Evolutionary conservation across 1,139 yeast genomes (phyloP).

Genomic region (Yamadazyma atmosphaerica): DNA sequence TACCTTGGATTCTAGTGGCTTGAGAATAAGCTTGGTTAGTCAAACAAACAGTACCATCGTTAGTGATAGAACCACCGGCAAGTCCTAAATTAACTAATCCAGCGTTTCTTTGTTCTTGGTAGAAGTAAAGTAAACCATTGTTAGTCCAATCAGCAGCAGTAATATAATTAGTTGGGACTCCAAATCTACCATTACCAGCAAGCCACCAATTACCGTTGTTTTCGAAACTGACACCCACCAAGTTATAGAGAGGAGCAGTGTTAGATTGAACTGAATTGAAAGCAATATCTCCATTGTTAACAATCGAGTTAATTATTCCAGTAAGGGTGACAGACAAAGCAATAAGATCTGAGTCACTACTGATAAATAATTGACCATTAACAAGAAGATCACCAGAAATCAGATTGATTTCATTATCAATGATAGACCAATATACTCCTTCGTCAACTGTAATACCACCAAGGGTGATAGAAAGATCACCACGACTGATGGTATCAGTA

Average conservation of each 20-base stretch:
- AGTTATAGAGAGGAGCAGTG: conserved; percentile 20
- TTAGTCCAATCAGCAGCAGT: conserved; percentile 25
- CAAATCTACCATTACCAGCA: conserved; percentile 23
- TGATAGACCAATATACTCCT: conserved; percentile 33
- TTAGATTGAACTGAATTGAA: conserved; percentile 22
- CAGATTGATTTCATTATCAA: conserved; percentile 25
- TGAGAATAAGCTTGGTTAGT: conserved; percentile 24
- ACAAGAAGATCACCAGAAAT: conserved; percentile 24
- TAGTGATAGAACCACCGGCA: conserved; percentile 19
- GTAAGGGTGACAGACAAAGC: conserved; percentile 14
- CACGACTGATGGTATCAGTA: neutral
- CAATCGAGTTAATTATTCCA: conserved; percentile 14
- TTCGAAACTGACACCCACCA: conserved; percentile 21
- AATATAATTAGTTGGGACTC: conserved; percentile 21
- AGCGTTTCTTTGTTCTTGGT: conserved; percentile 19
- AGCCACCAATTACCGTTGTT: conserved; percentile 32
- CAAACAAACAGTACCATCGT: conserved; percentile 33
- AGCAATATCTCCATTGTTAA: conserved; percentile 25
- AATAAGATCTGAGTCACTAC: conserved; percentile 9
- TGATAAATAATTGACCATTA: conserved; percentile 26
- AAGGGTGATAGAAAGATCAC: neutral
- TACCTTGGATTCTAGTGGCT: conserved; percentile 23
- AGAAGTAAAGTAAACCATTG: conserved; percentile 27
- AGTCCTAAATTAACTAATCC: conserved; percentile 21
- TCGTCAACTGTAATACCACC: neutral